phyloP scores from a whole-genome alignment of 163 green algal species.

The Chlorella variabilis region DNA sequence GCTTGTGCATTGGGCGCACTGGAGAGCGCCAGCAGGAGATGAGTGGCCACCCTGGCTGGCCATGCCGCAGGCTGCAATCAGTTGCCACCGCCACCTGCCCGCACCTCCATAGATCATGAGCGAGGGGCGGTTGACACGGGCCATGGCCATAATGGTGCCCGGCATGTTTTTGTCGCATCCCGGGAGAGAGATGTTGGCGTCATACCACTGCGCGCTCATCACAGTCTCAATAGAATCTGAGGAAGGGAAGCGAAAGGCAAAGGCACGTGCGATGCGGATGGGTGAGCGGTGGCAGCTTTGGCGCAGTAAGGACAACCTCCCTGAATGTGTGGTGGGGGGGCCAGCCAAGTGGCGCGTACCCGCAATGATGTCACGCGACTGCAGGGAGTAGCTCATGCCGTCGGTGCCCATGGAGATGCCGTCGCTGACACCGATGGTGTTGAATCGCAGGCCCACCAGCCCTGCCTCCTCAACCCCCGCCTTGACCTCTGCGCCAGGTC shows the following conservation, averaged over 20 bases:
- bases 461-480: slow-evolving; percentile 84
- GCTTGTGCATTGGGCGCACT: too few relatives aligned
- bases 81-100: too few relatives aligned
- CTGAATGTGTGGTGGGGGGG: too few relatives aligned
- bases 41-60: too few relatives aligned
- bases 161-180: slow-evolving; percentile 99
- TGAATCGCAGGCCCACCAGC: slow-evolving; percentile 97
- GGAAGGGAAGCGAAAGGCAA: background rate
- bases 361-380: slow-evolving; percentile 94
- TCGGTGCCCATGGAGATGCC: slow-evolving; percentile 99
- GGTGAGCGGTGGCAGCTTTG: too few relatives aligned
- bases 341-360: slow-evolving; percentile 1
- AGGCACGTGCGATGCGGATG: too few relatives aligned
- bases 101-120: slow-evolving; percentile 96
- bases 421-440: slow-evolving; percentile 98
- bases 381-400: slow-evolving; percentile 97
- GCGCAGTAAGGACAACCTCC: too few relatives aligned
- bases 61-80: too few relatives aligned
- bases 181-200: slow-evolving; percentile 95
- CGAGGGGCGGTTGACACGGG: slow-evolving; percentile 90
- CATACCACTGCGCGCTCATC: slow-evolving; percentile 96
- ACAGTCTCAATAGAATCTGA: slow-evolving; percentile 94
- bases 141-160: slow-evolving; percentile 97
- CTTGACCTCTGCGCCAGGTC: slow-evolving; percentile 94
- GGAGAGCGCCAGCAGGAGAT: too few relatives aligned